Evolutionary conservation across 106 monocot species (phyloP).

Genomic region (Dendrobium nobile): DNA sequence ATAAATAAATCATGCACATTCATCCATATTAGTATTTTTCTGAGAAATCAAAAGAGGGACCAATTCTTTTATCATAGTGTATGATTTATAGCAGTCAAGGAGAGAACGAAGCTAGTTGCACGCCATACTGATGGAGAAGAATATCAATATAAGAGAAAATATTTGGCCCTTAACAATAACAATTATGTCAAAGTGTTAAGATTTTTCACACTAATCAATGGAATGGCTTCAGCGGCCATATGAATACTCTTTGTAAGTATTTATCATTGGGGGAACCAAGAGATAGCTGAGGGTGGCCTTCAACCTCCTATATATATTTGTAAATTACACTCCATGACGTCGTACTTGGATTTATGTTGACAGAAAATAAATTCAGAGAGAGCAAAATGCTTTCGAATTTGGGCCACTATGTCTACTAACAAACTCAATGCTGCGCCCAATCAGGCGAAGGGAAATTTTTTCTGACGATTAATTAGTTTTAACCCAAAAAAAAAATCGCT

Average conservation of each 20-base stretch:
- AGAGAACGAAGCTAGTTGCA: not conserved
- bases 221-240: too few species aligned
- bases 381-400: not conserved
- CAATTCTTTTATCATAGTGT: not conserved
- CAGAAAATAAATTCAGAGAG: not conserved
- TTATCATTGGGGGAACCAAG: too few species aligned
- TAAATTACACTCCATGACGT: not conserved
- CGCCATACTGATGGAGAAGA: not conserved
- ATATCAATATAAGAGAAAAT: not conserved
- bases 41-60: not conserved
- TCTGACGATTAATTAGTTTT: not conserved
- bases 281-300: too few species aligned
- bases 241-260: too few species aligned
- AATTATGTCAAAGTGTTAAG: too few species aligned
- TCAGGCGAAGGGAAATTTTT: not conserved
- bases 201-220: too few species aligned
- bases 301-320: too few species aligned
- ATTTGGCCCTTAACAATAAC: not conserved
- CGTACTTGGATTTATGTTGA: not conserved
- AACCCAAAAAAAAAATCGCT: not conserved
- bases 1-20: not conserved
- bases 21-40: not conserved
- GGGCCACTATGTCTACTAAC: not conserved
- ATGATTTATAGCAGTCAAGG: not conserved
- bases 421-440: not conserved